Evolutionary conservation across 208 protist genomes (phyloP), one percentile per base, ranked within the genome.

Genomic region (Phytomonas francai): DNA sequence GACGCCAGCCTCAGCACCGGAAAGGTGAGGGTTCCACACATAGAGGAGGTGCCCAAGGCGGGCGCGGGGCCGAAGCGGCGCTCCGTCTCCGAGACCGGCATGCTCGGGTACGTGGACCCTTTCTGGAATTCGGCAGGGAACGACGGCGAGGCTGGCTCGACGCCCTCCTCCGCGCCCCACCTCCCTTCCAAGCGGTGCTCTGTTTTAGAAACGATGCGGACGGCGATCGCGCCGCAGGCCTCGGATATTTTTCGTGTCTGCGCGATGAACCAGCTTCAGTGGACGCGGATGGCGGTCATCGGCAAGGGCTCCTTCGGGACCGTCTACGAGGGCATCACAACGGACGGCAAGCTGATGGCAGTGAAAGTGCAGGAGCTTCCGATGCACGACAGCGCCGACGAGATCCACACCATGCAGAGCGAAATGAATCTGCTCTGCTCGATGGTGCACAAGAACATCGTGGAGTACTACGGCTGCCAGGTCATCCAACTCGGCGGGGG

Each of bases 361-460:
- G 91, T 95, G 31, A 97, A 97, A 79, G 85, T 94, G 71, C 84
- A 89, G 67, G 91, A 94, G 64, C 70, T 97, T 45, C 83, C 87
- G 22, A 57, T 77, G 16, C 73, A 83, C 57, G 87, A 92, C 63
- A 72, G 81, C 39, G 74, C 73, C 0, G 83, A 81, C 59, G 85
- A 88, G 68, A 65, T 88, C 32, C 70, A 80, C 61, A 74, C 71
- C 14, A 68, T 96, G 51, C 66, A 90, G 68, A 66, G 67, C 31
- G 91, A 96, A 72, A 91, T 96, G 64, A 93, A 95, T 65, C 71
- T 97, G 9, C 93, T 97, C 89, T 73, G 86, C 22, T 79, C 70
- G 14, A 71, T 97, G 29, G 80, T 83, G 73, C 92, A 97, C 67
- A 73, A 77, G 31, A 87, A 97, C 71, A 97, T 97, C 59, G 88